Percentiles rank a stretch among this genome's conserved stretches.
These are phyloP conservation scores for Tolypocladium sp. DNA, from an alignment of 2,329 filamentous ascomycete species.

Conservation along the genomic window DNA sequence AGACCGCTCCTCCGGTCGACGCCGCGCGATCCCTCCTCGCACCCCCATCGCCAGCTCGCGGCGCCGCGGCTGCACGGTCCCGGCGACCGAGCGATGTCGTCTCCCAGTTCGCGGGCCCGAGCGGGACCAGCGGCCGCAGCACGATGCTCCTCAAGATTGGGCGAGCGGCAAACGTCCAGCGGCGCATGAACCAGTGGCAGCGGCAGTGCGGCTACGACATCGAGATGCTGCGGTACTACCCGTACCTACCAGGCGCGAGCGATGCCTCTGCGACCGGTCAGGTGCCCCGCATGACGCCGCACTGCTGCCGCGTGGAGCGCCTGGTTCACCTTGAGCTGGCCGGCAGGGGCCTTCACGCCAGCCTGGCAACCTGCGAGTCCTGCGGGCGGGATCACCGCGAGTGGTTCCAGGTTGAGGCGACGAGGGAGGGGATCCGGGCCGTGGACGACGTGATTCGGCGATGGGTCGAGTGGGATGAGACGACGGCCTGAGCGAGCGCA, in stretches of 20 bases:
- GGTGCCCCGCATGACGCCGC: slow-evolving; percentile 62
- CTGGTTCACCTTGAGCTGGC: slow-evolving; percentile 85
- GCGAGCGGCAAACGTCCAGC: slow-evolving; percentile 71
- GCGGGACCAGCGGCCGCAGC: slow-evolving; percentile 27
- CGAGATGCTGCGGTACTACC: slow-evolving; percentile 84
- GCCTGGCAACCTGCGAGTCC: slow-evolving; percentile 54
- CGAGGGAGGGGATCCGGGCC: slow-evolving; percentile 57
- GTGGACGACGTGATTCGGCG: slow-evolving; percentile 62
- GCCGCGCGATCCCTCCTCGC: slow-evolving; percentile 50
- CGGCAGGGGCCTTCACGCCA: slow-evolving; percentile 44
- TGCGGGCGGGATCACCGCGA: slow-evolving; percentile 85
- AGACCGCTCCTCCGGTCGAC: slow-evolving; percentile 45
- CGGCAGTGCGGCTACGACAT: slow-evolving; percentile 86
- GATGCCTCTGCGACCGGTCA: slow-evolving; percentile 15
- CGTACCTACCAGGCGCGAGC: slow-evolving; percentile 52
- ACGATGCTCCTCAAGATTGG: slow-evolving; percentile 63
- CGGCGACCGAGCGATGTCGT: slow-evolving; percentile 48
- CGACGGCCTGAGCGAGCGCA: slow-evolving; percentile 2
- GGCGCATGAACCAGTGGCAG: slow-evolving; percentile 86
- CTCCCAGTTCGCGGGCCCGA: slow-evolving; percentile 34
- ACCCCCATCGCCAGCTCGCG: slow-evolving; percentile 28
- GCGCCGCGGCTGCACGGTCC: slow-evolving; percentile 20
- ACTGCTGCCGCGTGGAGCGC: slow-evolving; percentile 80
- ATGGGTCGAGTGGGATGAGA: slow-evolving; percentile 81
- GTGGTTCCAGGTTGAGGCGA: slow-evolving; percentile 88